Percentiles rank a stretch among this genome's conserved stretches.
These are phyloP conservation scores for Nemophila menziesii DNA, from an alignment of 257 asterid species.

Conservation along the genomic window DNA sequence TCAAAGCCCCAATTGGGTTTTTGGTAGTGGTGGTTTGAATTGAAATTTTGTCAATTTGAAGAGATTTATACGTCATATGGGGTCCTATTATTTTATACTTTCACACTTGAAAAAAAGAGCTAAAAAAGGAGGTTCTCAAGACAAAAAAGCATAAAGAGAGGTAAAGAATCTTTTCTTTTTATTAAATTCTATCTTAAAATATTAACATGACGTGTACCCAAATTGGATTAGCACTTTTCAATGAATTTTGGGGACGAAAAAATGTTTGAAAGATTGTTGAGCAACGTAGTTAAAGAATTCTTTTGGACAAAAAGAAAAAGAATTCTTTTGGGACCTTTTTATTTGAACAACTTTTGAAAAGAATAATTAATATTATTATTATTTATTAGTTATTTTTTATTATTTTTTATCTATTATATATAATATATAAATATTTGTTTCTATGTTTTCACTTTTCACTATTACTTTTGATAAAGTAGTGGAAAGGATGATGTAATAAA, in stretches of 20 bases:
- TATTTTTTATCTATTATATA: too few species aligned
- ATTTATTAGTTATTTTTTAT: too few species aligned
- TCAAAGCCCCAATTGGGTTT: constrained; percentile 29
- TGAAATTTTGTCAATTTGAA: constrained; percentile 17
- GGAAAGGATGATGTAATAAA: background rate
- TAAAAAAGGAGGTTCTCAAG: background rate
- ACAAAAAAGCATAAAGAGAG: background rate
- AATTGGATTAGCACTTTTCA: background rate
- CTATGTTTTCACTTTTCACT: too few species aligned
- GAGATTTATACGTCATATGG: constrained; percentile 16
- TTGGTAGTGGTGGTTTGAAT: background rate
- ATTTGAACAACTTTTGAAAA: too few species aligned
- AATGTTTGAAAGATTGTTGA: background rate
- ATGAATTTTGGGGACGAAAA: background rate
- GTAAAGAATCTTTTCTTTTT: background rate
- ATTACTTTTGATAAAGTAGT: too few species aligned
- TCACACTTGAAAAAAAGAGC: constrained; percentile 1
- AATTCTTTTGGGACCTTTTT: too few species aligned
- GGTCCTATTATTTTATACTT: constrained; percentile 9
- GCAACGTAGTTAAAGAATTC: too few species aligned
- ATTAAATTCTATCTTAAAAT: background rate
- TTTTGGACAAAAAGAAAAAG: too few species aligned
- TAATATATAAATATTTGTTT: too few species aligned
- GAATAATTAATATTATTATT: too few species aligned
- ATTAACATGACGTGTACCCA: background rate